Percentiles rank a stretch among this genome's conserved stretches.
These are phyloP conservation scores for Diaporthe capsici DNA, from an alignment of 2,329 filamentous ascomycete genomes.

Conservation along the genomic window DNA sequence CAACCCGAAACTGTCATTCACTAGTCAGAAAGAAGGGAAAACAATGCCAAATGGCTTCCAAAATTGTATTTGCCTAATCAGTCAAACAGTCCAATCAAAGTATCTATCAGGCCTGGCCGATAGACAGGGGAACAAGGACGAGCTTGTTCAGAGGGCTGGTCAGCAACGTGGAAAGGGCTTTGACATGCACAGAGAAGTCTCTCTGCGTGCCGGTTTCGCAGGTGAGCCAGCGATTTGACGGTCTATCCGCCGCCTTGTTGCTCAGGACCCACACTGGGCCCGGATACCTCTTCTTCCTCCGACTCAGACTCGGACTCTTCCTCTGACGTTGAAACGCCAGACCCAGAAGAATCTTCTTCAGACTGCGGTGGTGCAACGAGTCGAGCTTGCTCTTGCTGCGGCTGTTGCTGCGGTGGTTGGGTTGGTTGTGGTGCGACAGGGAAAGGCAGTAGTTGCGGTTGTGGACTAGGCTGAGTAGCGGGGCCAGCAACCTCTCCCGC, in stretches of 20 bases:
- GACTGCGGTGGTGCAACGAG: conserved; percentile 23
- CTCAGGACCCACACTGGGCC: conserved; percentile 8
- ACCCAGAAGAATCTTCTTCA: conserved; percentile 3
- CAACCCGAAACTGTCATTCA: conserved; percentile 10
- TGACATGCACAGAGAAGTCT: not conserved
- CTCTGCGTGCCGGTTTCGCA: not conserved
- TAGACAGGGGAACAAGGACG: not conserved
- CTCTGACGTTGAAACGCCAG: conserved; percentile 20
- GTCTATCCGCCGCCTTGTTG: not conserved
- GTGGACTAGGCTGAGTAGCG: conserved; percentile 10
- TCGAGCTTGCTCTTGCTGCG: conserved; percentile 20
- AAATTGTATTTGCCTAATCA: conserved; percentile 38
- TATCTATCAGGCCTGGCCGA: not conserved
- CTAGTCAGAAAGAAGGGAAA: not conserved
- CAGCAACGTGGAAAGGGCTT: not conserved
- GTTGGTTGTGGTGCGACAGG: not conserved
- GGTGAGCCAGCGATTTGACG: not conserved
- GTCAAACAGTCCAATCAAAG: conserved; percentile 34
- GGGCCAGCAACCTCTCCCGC: not conserved
- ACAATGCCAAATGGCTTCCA: conserved; percentile 23
- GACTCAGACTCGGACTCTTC: conserved; percentile 24
- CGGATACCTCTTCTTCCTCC: conserved; percentile 1
- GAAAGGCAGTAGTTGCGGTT: conserved; percentile 11
- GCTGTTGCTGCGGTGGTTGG: conserved; percentile 15
- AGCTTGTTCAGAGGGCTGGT: conserved; percentile 13